phyloP scores from a whole-genome alignment of 1,284 basidiomycete species.

The Cryptococcus sp. region DNA sequence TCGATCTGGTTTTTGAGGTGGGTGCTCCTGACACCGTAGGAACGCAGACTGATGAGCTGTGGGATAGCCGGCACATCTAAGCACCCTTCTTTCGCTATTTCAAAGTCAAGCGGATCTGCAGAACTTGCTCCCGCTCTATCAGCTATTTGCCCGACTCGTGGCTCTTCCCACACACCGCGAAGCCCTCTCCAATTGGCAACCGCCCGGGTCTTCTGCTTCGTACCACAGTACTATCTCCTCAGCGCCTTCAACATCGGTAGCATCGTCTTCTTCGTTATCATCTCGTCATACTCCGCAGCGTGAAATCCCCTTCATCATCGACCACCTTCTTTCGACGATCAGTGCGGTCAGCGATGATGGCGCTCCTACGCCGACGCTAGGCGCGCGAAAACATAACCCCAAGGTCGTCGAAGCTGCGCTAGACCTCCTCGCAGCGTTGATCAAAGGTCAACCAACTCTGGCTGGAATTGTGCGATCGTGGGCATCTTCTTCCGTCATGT shows the following conservation, averaged over 20 bases:
- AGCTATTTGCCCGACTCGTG: constrained; percentile 64
- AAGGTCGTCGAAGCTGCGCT: constrained; percentile 72
- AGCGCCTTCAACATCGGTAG: not conserved
- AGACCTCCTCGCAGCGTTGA: constrained; percentile 67
- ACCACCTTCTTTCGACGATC: constrained; percentile 31
- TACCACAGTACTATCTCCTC: not conserved
- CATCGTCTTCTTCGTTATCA: not conserved
- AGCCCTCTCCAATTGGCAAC: constrained; percentile 66
- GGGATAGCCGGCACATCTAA: constrained; percentile 30
- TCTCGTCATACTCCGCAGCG: constrained; percentile 1
- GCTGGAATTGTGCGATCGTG: constrained; percentile 28
- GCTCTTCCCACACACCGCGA: constrained; percentile 62
- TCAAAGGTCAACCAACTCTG: constrained; percentile 62
- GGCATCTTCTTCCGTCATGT: constrained; percentile 7
- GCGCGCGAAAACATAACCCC: constrained; percentile 11
- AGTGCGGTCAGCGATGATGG: constrained; percentile 7
- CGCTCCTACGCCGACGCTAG: not conserved
- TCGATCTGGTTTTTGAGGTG: constrained; percentile 42
- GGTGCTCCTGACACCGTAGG: constrained; percentile 4
- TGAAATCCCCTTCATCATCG: constrained; percentile 29
- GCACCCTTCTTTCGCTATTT: constrained; percentile 34
- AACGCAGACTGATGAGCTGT: not conserved
- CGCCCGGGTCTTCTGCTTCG: constrained; percentile 40
- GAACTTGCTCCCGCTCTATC: constrained; percentile 54
- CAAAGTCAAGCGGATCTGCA: constrained; percentile 39